A percentile compares a stretch with the other conserved stretches of the same genome.
Evolutionary conservation across 1,139 yeast genomes (phyloP).

Genomic region (Candida buenavistaensis): DNA sequence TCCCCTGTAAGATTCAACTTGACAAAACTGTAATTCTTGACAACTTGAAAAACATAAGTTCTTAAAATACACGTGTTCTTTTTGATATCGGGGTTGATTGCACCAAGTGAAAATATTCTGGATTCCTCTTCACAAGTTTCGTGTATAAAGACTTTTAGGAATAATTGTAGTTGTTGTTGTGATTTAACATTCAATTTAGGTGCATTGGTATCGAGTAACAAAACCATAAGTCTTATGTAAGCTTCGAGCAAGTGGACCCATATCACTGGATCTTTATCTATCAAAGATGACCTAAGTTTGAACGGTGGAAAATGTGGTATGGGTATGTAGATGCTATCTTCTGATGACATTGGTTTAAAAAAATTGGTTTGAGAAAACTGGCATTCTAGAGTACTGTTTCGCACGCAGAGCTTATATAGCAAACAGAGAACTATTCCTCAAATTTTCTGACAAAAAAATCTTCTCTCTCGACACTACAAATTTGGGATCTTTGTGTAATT

Average conservation of each 20-base stretch:
- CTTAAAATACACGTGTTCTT: conserved; percentile 51
- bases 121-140: conserved; percentile 63
- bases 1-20: conserved; percentile 58
- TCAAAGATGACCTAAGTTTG: conserved; percentile 65
- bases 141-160: conserved; percentile 54
- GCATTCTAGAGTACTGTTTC: too few relatives aligned
- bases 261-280: conserved; percentile 79
- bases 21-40: conserved; percentile 53
- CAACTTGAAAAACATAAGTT: conserved; percentile 50
- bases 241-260: conserved; percentile 73
- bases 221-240: conserved; percentile 53
- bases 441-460: too few relatives aligned
- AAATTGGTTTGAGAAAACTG: too few relatives aligned
- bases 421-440: too few relatives aligned
- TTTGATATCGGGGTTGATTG: conserved; percentile 65
- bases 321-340: conserved; percentile 30
- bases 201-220: conserved; percentile 36
- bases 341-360: too few relatives aligned
- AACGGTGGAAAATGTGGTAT: conserved; percentile 76
- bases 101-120: conserved; percentile 65
- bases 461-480: too few relatives aligned
- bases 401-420: too few relatives aligned
- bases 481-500: too few relatives aligned
- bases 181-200: conserved; percentile 49
- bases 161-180: conserved; percentile 56